These are phyloP conservation scores for Yarrowia yakushimensis DNA, from an alignment of 805 yeast genomes.

Conservation along the genomic window DNA sequence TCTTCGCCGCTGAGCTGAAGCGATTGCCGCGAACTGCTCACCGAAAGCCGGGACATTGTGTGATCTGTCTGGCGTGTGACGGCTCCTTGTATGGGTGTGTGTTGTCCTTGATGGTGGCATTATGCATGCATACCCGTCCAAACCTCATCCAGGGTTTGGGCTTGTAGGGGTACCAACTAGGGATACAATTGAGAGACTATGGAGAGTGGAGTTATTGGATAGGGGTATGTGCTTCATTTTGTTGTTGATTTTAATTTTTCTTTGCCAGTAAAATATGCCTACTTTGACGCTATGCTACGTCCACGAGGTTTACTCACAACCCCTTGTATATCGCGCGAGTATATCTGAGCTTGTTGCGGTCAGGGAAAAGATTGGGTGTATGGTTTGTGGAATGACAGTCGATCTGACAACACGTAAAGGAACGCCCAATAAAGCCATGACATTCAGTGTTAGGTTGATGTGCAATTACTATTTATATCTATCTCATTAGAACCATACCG, in stretches of 20 bases:
- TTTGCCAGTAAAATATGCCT: too few relatives aligned
- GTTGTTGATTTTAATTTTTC: too few relatives aligned
- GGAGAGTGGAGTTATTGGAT: too few relatives aligned
- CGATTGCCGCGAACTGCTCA: conserved; percentile 19
- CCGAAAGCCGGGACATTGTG: conserved; percentile 20
- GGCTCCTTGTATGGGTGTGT: conserved; percentile 10
- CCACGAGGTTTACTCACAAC: not conserved
- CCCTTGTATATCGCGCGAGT: conserved; percentile 12
- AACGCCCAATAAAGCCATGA: not conserved
- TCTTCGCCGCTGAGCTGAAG: conserved; percentile 19
- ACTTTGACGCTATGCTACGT: too few relatives aligned
- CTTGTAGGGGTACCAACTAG: not conserved
- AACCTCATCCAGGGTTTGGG: conserved; percentile 9
- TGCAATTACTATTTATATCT: not conserved
- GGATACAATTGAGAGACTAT: too few relatives aligned
- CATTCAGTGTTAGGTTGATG: not conserved
- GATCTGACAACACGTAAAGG: not conserved
- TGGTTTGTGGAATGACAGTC: not conserved
- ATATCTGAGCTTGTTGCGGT: not conserved
- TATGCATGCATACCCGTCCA: conserved; percentile 3
- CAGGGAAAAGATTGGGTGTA: not conserved
- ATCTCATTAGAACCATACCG: not conserved
- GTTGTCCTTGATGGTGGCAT: conserved; percentile 2
- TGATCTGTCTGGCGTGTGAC: not conserved
- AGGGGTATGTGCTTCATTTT: too few relatives aligned